Base-by-base conservation (phyloP, 225 moss, liverwort and hornwort species). In the Pleurozium schreberi region DNA sequence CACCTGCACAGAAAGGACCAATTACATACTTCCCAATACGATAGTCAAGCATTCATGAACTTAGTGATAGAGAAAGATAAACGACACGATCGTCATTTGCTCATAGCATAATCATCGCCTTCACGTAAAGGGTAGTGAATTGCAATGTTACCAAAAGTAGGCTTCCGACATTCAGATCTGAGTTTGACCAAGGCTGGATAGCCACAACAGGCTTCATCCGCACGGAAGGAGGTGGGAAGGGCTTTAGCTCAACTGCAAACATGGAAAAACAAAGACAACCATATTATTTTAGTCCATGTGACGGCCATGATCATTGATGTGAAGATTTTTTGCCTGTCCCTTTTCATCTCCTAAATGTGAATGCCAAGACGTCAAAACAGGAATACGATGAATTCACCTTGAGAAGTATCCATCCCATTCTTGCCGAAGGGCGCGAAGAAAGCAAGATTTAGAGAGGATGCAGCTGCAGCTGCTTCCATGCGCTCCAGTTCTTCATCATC, bases 401-500 rank as follows among this genome's bases (percentile, higher is more conserved):
- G 92, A 74, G 91, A 92, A 77, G 90, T 86, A 84, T 95, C 95
- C 86, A 93, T 76, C 64, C 90, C 91, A 81, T 80, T 92, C 84
- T 87, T 92, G 89, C 91, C 86, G 71, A 90, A 88, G 36, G 92
- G 86, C 63, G 88, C 88, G 52, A 92, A 87, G 86, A 91, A 92
- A 75, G 89, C 81, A 81, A 94, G 90, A 66, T 93, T 94, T 53
- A 94, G 85, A 60, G 94, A 87, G 60, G 93, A 87, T n/a, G 94
- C 93, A 87, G 94, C 93, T 90, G 93, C 93, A 88, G 92, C 91
- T 88, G 95, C 94, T 93, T 95, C 97, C 94, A 99, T 93, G 75
- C 94, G 93, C 94, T 99, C 99, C 91, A 99, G 89, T 71, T 96
- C 96, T 88, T 97, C 99, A 89, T 99, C 99, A n/a, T 99, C 99